Conservation (phyloP, 306 rosid species). For the Sechiopsis laciniata region DNA sequence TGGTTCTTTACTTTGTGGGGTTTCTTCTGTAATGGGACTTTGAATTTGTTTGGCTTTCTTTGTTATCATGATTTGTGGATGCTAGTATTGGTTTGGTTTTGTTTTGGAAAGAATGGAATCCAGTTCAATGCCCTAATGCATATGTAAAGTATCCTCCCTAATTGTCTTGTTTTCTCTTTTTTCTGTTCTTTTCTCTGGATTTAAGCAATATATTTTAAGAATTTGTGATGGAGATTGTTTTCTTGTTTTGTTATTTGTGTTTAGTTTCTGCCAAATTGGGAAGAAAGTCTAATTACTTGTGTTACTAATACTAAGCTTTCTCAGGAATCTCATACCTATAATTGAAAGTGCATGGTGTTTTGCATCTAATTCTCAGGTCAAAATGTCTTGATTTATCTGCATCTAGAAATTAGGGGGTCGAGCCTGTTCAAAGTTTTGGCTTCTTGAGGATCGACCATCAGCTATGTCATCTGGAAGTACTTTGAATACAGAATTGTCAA, state of each 20-base stretch:
- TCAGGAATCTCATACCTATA: neutral
- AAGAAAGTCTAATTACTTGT: neutral
- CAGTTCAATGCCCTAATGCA: conserved; percentile 23
- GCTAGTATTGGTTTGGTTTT: conserved; percentile 12
- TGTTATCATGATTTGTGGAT: neutral
- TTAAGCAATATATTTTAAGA: neutral
- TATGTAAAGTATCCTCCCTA: conserved; percentile 24
- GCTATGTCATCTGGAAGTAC: conserved; percentile 52
- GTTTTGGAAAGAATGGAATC: conserved; percentile 27
- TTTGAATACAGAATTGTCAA: conserved; percentile 62
- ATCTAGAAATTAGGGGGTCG: conserved; percentile 29
- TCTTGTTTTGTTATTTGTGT: conserved; percentile 19
- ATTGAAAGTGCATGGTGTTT: conserved; percentile 22
- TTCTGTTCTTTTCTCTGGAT: conserved; percentile 11
- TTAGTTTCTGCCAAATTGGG: neutral
- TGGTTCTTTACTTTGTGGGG: conserved; percentile 27
- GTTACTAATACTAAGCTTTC: neutral
- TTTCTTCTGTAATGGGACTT: conserved; percentile 34
- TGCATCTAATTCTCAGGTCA: conserved; percentile 39
- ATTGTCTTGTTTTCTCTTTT: conserved; percentile 17
- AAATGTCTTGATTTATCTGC: conserved; percentile 37
- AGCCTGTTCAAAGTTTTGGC: conserved; percentile 30
- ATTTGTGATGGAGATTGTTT: neutral
- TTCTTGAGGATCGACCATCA: conserved; percentile 21
- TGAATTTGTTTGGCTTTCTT: conserved; percentile 30